Evolutionary conservation across 495 filamentous ascomycete genomes (phyloP), one percentile per base, ranked within the genome.

Genomic region (Penicillium turbatum): DNA sequence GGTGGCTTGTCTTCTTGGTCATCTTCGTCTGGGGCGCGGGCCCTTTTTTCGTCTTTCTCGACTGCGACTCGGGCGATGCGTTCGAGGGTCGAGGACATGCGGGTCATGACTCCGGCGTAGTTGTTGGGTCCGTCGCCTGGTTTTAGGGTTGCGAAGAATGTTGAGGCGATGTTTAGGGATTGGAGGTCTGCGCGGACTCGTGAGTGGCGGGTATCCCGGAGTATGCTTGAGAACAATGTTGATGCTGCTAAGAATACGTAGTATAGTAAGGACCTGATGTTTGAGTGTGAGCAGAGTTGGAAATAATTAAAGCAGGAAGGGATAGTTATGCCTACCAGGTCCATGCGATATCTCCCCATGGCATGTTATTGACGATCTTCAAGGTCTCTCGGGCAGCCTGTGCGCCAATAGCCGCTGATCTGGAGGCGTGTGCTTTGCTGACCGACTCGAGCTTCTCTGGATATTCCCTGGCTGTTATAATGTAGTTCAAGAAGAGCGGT

Each of bases 231-330:
- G 67, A 98, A 98, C n/a, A 98, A 75, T 12, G 89, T 96, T 29
- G 96, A 87, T 16, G 95, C 82, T 10, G 95, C 86, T 0, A 90
- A 88, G 31, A 98, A 92, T 13, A 95, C 88, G 71, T 92, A 98
- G 72, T 98, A 96, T 41, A 98, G 74, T 51, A 97, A 84, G 53
- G 95, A 82, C 92, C 92, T 96, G 34, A 5, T 42, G 16, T 16
- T 47, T 39, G 27, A 24, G 7, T 53, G 21, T 64, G 38, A 66
- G 55, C 21, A 9, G 16, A 24, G 21, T 24, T 24, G 8, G 9
- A 9, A 19, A 11, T 13, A 9, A 27, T 50, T 49, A n/a, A 13
- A 48, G 17, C 8, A 21, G 6, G 29, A 30, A 16, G 0, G 27
- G 37, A 6, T 27, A 12, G 12, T 15, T 24, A 1, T 35, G 77